Evolutionary conservation across 148 eudicot species (phyloP).

Genomic region (Rhododendron ferrugineum): DNA sequence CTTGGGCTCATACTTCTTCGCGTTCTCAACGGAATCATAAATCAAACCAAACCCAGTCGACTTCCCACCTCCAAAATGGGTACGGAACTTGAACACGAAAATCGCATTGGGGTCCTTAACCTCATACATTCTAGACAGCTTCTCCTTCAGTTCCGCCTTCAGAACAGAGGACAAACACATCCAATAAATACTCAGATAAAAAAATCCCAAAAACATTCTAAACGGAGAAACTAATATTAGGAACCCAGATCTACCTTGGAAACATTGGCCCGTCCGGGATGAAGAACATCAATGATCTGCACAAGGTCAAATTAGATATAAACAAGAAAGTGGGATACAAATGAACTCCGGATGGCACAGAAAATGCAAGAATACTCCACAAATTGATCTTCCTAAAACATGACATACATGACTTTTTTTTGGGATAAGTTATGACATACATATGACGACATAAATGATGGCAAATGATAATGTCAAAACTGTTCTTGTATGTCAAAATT

Average conservation of each 20-base stretch:
- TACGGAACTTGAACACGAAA: constrained; percentile 82
- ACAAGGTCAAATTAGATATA: not conserved
- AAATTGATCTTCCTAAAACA: not conserved
- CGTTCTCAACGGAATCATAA: constrained; percentile 73
- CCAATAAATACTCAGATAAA: too few relatives aligned
- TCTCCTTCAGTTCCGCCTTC: constrained; percentile 81
- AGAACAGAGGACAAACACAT: not conserved
- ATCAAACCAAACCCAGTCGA: constrained; percentile 88
- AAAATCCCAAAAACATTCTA: not conserved
- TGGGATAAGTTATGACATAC: too few relatives aligned
- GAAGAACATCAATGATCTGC: constrained; percentile 80
- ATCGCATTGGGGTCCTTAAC: constrained; percentile 61
- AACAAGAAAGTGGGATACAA: not conserved
- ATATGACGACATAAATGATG: not conserved
- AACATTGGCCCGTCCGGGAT: constrained; percentile 84
- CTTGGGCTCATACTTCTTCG: constrained; percentile 83
- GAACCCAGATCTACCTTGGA: constrained; percentile 45
- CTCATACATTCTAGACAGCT: constrained; percentile 65
- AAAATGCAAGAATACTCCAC: not conserved
- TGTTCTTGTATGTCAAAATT: not conserved
- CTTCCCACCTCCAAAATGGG: constrained; percentile 90
- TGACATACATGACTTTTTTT: not conserved
- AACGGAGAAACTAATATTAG: not conserved
- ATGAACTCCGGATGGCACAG: not conserved
- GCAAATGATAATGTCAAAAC: not conserved